A percentile compares a stretch with the other conserved stretches of the same genome.
Conservation (phyloP, 1,139 yeast species). For the Fermentozyma sake region DNA sequence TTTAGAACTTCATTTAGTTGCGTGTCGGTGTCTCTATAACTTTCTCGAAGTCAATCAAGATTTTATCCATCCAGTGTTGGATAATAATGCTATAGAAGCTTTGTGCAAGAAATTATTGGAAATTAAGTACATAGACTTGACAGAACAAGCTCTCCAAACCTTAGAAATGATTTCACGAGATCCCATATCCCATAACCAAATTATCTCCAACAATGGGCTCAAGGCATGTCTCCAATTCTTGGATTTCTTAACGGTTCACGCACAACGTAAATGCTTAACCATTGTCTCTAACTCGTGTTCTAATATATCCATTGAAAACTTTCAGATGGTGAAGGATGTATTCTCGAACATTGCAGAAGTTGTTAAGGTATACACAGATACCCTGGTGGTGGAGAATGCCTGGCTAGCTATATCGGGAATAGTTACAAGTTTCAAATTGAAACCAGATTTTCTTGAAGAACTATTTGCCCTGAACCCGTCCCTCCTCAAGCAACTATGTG, state of each 20-base stretch:
- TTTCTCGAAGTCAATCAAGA: constrained; percentile 73
- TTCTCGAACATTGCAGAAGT: constrained; percentile 62
- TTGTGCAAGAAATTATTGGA: constrained; percentile 67
- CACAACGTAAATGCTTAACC: constrained; percentile 76
- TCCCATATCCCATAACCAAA: constrained; percentile 43
- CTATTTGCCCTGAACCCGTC: constrained; percentile 31
- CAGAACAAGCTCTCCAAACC: constrained; percentile 86
- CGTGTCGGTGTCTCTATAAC: constrained; percentile 83
- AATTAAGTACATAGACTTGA: constrained; percentile 80
- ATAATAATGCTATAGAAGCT: constrained; percentile 62
- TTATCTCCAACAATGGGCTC: constrained; percentile 59
- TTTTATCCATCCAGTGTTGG: constrained; percentile 59
- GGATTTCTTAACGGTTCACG: constrained; percentile 86
- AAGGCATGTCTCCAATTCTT: constrained; percentile 66
- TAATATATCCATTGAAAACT: constrained; percentile 40
- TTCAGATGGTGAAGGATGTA: constrained; percentile 48
- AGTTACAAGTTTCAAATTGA: constrained; percentile 47
- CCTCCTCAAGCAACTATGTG: constrained; percentile 24
- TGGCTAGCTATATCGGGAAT: constrained; percentile 66
- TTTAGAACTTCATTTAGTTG: constrained; percentile 74
- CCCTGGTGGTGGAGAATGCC: constrained; percentile 61
- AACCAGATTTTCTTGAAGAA: constrained; percentile 42
- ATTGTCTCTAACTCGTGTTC: constrained; percentile 77
- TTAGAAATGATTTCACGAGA: constrained; percentile 63
- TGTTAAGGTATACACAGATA: constrained; percentile 55